Percentiles rank a stretch among this genome's conserved stretches.
phyloP scores from a whole-genome alignment of 192 early-diverging fungal genomes.

The Podila epigama region DNA sequence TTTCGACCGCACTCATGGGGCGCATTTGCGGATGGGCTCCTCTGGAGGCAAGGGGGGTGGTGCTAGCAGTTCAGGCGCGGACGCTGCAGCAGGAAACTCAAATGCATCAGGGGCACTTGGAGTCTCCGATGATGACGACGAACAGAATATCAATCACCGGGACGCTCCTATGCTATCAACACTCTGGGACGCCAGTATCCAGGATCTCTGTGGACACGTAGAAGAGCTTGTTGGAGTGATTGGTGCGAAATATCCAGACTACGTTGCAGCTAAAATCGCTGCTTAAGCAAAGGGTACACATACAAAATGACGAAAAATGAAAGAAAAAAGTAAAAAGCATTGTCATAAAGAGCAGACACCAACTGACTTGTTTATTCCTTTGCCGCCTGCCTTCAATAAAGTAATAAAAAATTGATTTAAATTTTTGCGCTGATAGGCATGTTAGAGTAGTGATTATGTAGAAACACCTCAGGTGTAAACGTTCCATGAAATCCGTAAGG shows the following conservation, averaged over 20 bases:
- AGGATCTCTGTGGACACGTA: constrained; percentile 64
- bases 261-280: constrained; percentile 34
- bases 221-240: constrained; percentile 62
- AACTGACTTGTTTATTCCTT: too few relatives aligned
- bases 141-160: constrained; percentile 30
- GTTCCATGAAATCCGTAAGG: constrained; percentile 48
- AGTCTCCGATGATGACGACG: constrained; percentile 33
- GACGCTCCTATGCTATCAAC: constrained; percentile 53
- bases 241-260: constrained; percentile 57
- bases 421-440: constrained; percentile 29
- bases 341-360: too few relatives aligned
- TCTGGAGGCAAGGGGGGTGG: constrained; percentile 26
- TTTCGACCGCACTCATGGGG: constrained; percentile 72
- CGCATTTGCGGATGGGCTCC: constrained; percentile 26
- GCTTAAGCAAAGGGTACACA: constrained; percentile 3
- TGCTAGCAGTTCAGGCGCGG: constrained; percentile 17
- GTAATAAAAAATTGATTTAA: too few relatives aligned
- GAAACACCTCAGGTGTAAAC: constrained; percentile 42
- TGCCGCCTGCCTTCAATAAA: too few relatives aligned
- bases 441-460: constrained; percentile 3
- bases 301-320: neutral
- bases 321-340: neutral
- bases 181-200: constrained; percentile 65
- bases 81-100: constrained; percentile 23
- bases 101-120: constrained; percentile 21